phyloP scores from a whole-genome alignment of 768 basidiomycete species.

The Leccinellum luteum region DNA sequence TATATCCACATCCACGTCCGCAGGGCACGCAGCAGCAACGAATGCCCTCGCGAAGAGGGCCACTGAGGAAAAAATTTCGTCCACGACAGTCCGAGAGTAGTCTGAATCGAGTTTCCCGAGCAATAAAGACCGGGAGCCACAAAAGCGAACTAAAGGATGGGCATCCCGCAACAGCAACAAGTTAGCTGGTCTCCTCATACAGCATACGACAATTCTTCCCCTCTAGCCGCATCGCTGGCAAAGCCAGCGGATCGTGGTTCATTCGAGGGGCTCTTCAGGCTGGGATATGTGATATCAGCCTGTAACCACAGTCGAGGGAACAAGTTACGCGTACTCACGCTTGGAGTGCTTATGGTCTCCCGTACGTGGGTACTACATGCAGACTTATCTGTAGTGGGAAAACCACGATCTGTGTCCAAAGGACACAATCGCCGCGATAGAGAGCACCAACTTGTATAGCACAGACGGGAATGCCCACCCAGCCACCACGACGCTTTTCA shows the following conservation, averaged over 20 bases:
- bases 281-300: not conserved
- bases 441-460: conserved; percentile 2
- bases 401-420: conserved; percentile 11
- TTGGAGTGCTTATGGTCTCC: not conserved
- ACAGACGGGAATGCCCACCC: conserved; percentile 14
- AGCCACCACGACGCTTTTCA: conserved; percentile 28
- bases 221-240: not conserved
- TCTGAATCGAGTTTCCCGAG: conserved; percentile 34
- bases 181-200: conserved; percentile 17
- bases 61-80: not conserved
- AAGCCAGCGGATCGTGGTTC: not conserved
- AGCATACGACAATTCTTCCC: not conserved
- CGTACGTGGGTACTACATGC: not conserved
- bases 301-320: not conserved
- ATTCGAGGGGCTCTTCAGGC: not conserved
- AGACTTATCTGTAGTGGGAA: not conserved
- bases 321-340: not conserved
- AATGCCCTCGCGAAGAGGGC: conserved; percentile 17
- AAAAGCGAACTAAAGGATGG: conserved; percentile 31
- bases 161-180: not conserved
- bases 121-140: conserved; percentile 18
- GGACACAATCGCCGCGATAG: conserved; percentile 22
- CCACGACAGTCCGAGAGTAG: conserved; percentile 31
- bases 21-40: not conserved
- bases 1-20: no score